Evolutionary conservation across 1,284 basidiomycete genomes (phyloP).

Genomic region (Heterobasidion occidentale): DNA sequence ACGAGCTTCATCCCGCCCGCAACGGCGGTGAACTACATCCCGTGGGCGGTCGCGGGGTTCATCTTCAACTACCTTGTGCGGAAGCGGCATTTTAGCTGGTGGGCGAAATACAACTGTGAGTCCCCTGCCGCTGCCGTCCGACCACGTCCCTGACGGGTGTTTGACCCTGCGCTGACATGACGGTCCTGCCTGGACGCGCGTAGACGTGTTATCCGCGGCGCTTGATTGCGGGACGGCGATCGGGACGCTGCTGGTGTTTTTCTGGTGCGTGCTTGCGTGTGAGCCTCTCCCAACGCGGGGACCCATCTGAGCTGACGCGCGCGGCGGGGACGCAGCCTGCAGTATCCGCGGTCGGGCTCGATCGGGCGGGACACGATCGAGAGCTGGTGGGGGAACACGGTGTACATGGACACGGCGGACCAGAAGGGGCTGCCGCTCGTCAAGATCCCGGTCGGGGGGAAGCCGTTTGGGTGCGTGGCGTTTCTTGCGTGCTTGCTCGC

Average conservation of each 20-base stretch:
- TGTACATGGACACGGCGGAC: constrained; percentile 27
- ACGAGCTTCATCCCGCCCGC: constrained; percentile 31
- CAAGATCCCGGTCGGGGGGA: constrained; percentile 12
- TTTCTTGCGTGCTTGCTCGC: not conserved
- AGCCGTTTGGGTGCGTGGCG: constrained; percentile 23
- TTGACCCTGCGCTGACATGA: not conserved
- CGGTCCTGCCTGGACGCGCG: no score
- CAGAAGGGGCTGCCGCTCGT: constrained; percentile 19
- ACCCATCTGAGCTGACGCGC: not conserved
- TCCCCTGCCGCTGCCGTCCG: not conserved
- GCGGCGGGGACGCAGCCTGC: constrained; percentile 20
- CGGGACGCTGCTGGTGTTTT: constrained; percentile 36
- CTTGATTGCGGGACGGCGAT: constrained; percentile 41
- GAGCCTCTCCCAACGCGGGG: not conserved
- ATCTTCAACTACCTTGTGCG: constrained; percentile 35
- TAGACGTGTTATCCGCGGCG: constrained; percentile 44
- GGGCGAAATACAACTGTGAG: constrained; percentile 40
- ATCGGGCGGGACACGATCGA: constrained; percentile 31
- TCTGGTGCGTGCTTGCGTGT: constrained; percentile 22
- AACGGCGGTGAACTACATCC: constrained; percentile 34
- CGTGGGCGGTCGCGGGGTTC: constrained; percentile 29
- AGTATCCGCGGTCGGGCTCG: constrained; percentile 33
- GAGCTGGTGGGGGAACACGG: constrained; percentile 36
- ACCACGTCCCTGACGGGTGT: not conserved
- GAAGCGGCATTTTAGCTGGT: constrained; percentile 28